A percentile compares a stretch with the other conserved stretches of the same genome.
Conservation (phyloP, 23 red algal genomes). For the Agarophyton chilense region DNA sequence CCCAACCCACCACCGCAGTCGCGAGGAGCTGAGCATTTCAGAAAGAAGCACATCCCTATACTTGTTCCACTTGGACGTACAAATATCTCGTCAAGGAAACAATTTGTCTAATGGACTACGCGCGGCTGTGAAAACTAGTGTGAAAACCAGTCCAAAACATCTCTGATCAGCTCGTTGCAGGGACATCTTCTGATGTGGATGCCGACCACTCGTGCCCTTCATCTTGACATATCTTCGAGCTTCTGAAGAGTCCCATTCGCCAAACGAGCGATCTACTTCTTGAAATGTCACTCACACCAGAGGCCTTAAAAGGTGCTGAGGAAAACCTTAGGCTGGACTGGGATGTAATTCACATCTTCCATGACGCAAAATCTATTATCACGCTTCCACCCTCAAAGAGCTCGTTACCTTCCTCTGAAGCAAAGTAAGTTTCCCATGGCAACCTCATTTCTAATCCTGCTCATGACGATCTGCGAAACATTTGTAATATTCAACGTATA, state of each 20-base stretch:
- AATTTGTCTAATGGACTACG: too few species aligned
- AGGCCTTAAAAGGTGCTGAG: neutral
- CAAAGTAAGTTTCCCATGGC: neutral
- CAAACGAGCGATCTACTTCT: neutral
- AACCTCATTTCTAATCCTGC: neutral
- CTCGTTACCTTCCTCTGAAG: neutral
- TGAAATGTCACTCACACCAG: neutral
- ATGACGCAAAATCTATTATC: neutral
- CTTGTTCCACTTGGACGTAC: too few species aligned
- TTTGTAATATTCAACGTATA: neutral
- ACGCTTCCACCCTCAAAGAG: neutral
- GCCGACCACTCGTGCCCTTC: neutral
- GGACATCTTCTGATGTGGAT: too few species aligned
- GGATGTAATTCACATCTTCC: conserved; percentile 11
- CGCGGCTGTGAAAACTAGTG: too few species aligned
- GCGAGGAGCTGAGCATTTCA: too few species aligned
- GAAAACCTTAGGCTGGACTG: neutral
- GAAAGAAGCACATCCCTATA: too few species aligned
- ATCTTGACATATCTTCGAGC: neutral
- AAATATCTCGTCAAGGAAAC: too few species aligned
- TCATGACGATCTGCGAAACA: neutral
- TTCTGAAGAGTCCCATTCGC: neutral
- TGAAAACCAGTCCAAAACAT: too few species aligned
- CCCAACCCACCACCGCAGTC: too few species aligned
- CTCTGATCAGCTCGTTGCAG: too few species aligned